phyloP scores from a whole-genome alignment of 2,329 filamentous ascomycete species.

The Ophiostoma sp. region DNA sequence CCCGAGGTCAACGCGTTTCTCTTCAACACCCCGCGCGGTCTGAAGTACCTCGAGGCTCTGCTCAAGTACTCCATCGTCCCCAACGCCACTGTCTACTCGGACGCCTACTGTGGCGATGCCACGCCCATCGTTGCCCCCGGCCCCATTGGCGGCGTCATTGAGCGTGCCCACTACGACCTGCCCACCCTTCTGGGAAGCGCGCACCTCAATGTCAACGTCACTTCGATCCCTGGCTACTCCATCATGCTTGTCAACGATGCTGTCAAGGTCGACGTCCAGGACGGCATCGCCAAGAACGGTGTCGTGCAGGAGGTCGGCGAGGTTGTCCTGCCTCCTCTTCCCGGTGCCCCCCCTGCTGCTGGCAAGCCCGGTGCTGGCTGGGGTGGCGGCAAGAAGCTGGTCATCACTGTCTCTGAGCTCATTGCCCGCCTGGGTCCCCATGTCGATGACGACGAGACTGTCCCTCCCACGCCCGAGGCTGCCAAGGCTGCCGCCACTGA shows the following conservation, averaged over 20 bases:
- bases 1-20: slow-evolving; percentile 72
- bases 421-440: slow-evolving; percentile 22
- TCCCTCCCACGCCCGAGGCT: neutral
- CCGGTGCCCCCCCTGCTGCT: slow-evolving; percentile 29
- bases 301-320: slow-evolving; percentile 71
- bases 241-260: slow-evolving; percentile 72
- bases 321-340: slow-evolving; percentile 68
- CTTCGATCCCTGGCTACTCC: slow-evolving; percentile 60
- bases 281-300: slow-evolving; percentile 70
- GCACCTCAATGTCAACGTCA: slow-evolving; percentile 65
- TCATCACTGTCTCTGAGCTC: slow-evolving; percentile 20
- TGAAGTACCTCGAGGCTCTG: slow-evolving; percentile 70
- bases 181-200: slow-evolving; percentile 64
- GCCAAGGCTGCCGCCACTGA: neutral
- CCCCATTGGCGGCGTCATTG: slow-evolving; percentile 42
- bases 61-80: slow-evolving; percentile 73
- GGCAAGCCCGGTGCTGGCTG: slow-evolving; percentile 16
- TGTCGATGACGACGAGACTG: slow-evolving; percentile 20
- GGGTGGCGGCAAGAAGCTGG: slow-evolving; percentile 1
- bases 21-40: slow-evolving; percentile 67
- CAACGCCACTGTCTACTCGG: slow-evolving; percentile 73
- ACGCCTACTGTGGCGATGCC: slow-evolving; percentile 61
- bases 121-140: slow-evolving; percentile 30
- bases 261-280: slow-evolving; percentile 57
- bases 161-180: slow-evolving; percentile 63